Conservation (phyloP, 2,329 filamentous ascomycete species). For the Aspergillus brasiliensis region DNA sequence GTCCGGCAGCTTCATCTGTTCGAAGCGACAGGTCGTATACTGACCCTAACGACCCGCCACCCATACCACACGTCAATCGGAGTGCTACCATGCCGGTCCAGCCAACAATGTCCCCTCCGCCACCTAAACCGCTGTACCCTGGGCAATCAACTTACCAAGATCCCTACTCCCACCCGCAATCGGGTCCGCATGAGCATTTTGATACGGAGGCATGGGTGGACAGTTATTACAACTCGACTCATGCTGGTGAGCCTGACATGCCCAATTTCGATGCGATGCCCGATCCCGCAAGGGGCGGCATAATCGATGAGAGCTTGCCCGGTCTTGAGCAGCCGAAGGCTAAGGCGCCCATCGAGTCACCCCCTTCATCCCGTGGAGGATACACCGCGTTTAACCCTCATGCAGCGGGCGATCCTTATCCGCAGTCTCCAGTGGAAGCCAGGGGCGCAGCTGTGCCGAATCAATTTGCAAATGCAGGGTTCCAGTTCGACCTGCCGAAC, state of each 20-base stretch:
- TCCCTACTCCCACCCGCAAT: conserved; percentile 23
- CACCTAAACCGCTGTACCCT: conserved; percentile 34
- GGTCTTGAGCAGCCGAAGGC: conserved; percentile 36
- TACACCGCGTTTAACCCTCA: conserved; percentile 42
- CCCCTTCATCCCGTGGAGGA: conserved; percentile 24
- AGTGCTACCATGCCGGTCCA: conserved; percentile 42
- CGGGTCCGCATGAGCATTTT: conserved; percentile 22
- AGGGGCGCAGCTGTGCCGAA: conserved; percentile 26
- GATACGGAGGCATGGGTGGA: conserved; percentile 48
- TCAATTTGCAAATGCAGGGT: conserved; percentile 55
- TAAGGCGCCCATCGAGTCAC: conserved; percentile 24
- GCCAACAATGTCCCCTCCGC: conserved; percentile 17
- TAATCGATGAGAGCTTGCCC: conserved; percentile 36
- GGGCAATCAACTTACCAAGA: conserved; percentile 40
- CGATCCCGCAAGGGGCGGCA: conserved; percentile 30
- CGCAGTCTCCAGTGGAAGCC: conserved; percentile 54
- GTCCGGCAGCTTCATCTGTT: conserved; percentile 19
- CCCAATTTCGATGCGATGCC: conserved; percentile 63
- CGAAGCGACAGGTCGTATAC: conserved; percentile 30
- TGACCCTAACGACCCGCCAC: conserved; percentile 28
- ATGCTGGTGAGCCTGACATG: conserved; percentile 57
- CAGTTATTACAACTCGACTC: conserved; percentile 55
- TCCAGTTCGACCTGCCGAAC: conserved; percentile 71
- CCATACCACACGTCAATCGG: conserved; percentile 34
- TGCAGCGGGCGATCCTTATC: conserved; percentile 30